Evolutionary conservation across 1,139 yeast species (phyloP), one percentile per base, ranked within the genome.

Genomic region (Kodamaea sp.): DNA sequence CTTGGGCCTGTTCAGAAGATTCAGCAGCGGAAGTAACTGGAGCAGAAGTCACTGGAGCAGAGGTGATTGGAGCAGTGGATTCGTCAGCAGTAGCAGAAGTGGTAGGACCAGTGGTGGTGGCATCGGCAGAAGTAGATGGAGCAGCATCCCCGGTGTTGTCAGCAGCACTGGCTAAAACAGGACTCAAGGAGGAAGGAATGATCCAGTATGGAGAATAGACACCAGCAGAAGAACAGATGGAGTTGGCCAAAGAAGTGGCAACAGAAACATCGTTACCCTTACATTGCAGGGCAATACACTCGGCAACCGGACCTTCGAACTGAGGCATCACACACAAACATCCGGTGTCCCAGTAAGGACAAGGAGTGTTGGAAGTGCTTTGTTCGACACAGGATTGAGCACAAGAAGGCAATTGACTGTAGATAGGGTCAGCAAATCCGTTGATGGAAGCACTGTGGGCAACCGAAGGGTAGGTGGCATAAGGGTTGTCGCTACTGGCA

Each of bases 311-410:
- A 20, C 69, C 70, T 29, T 63, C 57, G 67, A 70, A 72, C 39
- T 57, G 63, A 9, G 72, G 64, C 73, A 73, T 71, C 24, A 70
- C 73, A 56, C 78, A 73, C 47, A 72, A 61, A 52, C 78, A 73
- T 4, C 78, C 78, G 26, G 78, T 64, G 46, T 73, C 78, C 78
- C 78, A 72, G 60, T 70, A 70, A 30, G 78, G 78, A 50, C 78
- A 73, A 29, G 73, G 73, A 9, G 73, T 66, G 32, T 49, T 49
- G 12, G 51, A 51, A 34, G 57, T 51, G 22, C 43, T 28, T 18
- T 24, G 44, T 35, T 56, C 54, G 38, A 52, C 51, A 60, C 78
- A 72, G 1, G 49, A 46, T 46, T 63, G 51, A 29, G 77, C 79
- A 54, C 79, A 73, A 3, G 51, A 42, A 22, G 78, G 77, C 24